Base-by-base conservation (phyloP, 1,284 basidiomycete species). In the Peniophora sp. region DNA sequence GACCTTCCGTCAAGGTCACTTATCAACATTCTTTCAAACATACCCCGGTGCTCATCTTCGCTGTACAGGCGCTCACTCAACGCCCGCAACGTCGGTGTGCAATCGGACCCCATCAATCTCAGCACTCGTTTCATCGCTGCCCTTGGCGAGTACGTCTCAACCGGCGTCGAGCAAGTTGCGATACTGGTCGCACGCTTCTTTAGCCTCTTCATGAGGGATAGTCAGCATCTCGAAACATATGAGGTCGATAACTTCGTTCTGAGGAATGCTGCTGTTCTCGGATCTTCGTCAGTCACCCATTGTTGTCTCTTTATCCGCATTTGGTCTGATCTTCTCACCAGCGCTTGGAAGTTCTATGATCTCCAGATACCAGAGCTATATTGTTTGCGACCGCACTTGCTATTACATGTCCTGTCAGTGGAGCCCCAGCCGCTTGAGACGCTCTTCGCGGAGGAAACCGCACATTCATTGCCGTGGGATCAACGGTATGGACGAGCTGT, bases 171-270 rank as follows among this genome's bases (percentile, higher is more conserved):
- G n/a, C 75, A 79, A 15, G 65, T 84, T 15, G 68, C 72, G 8
- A 72, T 71, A 54, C 60, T 84, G 10, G 64, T 76, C n/a, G 78
- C 78, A 2, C 82, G 78, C 57, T 87, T 86, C 57, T 59, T 87
- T n/a, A 68, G 75, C 53, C 64, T 72, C 12, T 81, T 86, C 56
- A 62, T 83, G 32, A 75, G 71, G 42, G 75, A 82, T 39, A 74
- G 81, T 0, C 71, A 76, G 1, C 71, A 79, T 36, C 61, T 87
- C 44, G 81, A 83, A 58, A 60, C 75, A 1, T 75, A 83, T 55
- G 85, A 86, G 62, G 69, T 84, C 2, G 83, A 86, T 57, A 83
- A 85, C 60, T 85, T 87, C 58, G 73, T 86, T 22, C 60, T 86
- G 39, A 73, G 76, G 32, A 85, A 86, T 55, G 79, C 75, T 15